phyloP scores from a whole-genome alignment of 129 eudicot genomes.

The Heracleum sosnowskyi region DNA sequence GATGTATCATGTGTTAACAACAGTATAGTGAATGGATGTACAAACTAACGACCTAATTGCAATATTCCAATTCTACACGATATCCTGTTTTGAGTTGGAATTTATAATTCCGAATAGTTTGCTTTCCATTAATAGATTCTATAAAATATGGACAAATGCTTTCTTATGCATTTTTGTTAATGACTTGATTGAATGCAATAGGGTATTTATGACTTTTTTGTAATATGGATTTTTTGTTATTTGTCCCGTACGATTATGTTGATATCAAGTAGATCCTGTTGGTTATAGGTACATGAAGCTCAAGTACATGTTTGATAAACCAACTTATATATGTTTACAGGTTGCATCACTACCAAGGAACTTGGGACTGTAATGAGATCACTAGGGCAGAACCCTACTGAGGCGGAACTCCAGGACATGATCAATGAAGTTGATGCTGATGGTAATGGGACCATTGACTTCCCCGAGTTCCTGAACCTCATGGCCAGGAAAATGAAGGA shows the following conservation, averaged over 20 bases:
- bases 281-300: background rate
- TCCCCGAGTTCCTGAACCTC: conserved; percentile 10
- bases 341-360: conserved; percentile 13
- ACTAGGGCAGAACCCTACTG: conserved; percentile 9
- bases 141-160: background rate
- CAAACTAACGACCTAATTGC: background rate
- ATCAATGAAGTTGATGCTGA: conserved; percentile 12
- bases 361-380: conserved; percentile 14
- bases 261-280: background rate
- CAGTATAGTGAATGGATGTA: background rate
- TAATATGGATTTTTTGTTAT: background rate
- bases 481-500: conserved; percentile 14
- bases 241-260: background rate
- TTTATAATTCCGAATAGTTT: background rate
- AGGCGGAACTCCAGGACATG: conserved; percentile 14
- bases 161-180: background rate
- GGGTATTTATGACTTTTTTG: too few relatives aligned
- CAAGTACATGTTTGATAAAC: background rate
- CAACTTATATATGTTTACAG: background rate
- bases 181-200: too few relatives aligned
- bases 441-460: conserved; percentile 10
- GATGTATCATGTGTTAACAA: background rate
- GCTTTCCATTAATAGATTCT: background rate
- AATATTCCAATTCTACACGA: background rate
- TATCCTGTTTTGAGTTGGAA: background rate